Percentiles rank a stretch among this genome's conserved stretches.
Conservation (phyloP, 768 basidiomycete species). For the Udeniomyces megalosporus region DNA sequence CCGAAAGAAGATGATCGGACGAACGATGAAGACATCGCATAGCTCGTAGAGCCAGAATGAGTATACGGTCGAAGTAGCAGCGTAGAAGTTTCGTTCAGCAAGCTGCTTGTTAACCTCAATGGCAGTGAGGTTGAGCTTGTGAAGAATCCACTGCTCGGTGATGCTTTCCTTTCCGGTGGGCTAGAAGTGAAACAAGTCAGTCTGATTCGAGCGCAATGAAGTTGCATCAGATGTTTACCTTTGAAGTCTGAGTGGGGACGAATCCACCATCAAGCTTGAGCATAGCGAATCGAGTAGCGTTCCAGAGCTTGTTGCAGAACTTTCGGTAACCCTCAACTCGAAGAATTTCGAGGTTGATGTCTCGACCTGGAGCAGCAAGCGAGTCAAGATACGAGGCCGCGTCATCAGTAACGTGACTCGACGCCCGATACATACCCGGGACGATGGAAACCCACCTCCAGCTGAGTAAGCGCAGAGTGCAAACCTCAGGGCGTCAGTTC, state of each 20-base stretch:
- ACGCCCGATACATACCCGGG: neutral
- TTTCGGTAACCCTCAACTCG: conserved; percentile 97
- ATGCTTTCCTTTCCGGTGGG: conserved; percentile 78
- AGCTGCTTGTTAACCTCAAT: conserved; percentile 59
- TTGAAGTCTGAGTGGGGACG: conserved; percentile 49
- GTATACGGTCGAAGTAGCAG: conserved; percentile 65
- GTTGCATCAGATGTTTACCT: conserved; percentile 34
- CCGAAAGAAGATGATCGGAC: neutral
- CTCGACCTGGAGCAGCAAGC: conserved; percentile 45
- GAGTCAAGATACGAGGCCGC: conserved; percentile 54
- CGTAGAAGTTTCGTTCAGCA: conserved; percentile 76
- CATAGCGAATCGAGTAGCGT: conserved; percentile 99
- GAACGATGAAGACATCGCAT: conserved; percentile 97
- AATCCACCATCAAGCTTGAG: conserved; percentile 75
- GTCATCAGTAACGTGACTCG: too few species aligned
- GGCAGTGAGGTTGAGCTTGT: conserved; percentile 75
- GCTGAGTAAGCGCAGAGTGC: conserved; percentile 86
- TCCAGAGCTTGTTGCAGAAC: conserved; percentile 99
- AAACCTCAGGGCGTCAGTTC: conserved; percentile 89
- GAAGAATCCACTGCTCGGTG: conserved; percentile 87
- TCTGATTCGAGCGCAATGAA: neutral
- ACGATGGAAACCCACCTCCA: conserved; percentile 42
- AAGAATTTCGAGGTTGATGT: conserved; percentile 90
- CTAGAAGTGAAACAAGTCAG: conserved; percentile 32
- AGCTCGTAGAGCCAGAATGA: conserved; percentile 97